phyloP scores from a whole-genome alignment of 2,329 filamentous ascomycete species.

The Alternaria triticimaculans region DNA sequence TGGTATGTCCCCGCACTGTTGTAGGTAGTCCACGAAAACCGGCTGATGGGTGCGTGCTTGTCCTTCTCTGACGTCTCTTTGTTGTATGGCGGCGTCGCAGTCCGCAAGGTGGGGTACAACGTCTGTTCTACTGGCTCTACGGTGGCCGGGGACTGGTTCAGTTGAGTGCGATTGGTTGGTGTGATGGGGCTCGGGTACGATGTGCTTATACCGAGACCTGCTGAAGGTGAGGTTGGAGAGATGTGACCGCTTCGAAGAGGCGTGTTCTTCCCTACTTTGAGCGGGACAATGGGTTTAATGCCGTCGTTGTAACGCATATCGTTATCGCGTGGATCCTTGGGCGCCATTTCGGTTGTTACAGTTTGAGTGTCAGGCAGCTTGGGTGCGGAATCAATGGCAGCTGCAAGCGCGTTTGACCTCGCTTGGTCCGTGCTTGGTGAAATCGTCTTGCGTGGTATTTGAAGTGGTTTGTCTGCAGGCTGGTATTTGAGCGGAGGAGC shows the following conservation, averaged over 20 bases:
- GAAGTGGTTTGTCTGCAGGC: conserved; percentile 62
- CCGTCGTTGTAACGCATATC: conserved; percentile 45
- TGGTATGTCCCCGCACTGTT: conserved; percentile 50
- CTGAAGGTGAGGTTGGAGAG: conserved; percentile 38
- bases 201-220: conserved; percentile 32
- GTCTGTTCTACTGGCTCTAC: conserved; percentile 20
- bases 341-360: conserved; percentile 32
- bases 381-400: conserved; percentile 24
- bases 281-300: conserved; percentile 53
- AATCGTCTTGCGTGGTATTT: conserved; percentile 49
- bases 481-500: conserved; percentile 70
- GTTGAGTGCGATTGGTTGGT: conserved; percentile 30
- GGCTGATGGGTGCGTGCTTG: conserved; percentile 27
- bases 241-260: conserved; percentile 41
- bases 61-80: conserved; percentile 30
- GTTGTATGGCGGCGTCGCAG: conserved; percentile 34
- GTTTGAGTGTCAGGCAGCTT: conserved; percentile 38
- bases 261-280: conserved; percentile 50
- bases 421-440: conserved; percentile 26
- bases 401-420: conserved; percentile 36
- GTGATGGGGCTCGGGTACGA: conserved; percentile 40
- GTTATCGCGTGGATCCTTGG: conserved; percentile 14
- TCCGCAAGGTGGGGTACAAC: conserved; percentile 23
- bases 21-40: conserved; percentile 43
- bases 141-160: conserved; percentile 20